Conservation (phyloP, 2,329 filamentous ascomycete species). For the Trichoderma koningii region DNA sequence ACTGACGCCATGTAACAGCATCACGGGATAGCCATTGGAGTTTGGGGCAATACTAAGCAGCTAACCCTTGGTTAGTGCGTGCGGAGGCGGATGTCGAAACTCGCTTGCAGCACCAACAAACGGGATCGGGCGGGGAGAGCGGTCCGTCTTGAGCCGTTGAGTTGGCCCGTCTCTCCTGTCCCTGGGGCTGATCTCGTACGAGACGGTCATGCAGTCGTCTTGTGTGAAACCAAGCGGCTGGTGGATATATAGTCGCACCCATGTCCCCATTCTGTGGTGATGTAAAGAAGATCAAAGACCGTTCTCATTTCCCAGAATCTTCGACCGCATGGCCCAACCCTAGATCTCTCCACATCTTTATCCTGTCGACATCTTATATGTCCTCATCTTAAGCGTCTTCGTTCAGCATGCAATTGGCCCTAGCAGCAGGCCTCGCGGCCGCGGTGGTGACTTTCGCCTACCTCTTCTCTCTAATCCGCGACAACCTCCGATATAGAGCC, state of each 20-base stretch:
- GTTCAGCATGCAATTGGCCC: slow-evolving; percentile 14
- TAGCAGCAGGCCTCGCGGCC: slow-evolving; percentile 2
- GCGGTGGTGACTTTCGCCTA: slow-evolving; percentile 26
- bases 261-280: slow-evolving; percentile 1
- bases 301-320: background rate
- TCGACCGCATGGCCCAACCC: background rate
- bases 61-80: slow-evolving; percentile 4
- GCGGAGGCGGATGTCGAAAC: slow-evolving; percentile 4
- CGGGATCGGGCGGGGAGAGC: slow-evolving; percentile 11
- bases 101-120: background rate
- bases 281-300: background rate
- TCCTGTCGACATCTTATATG: background rate
- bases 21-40: slow-evolving; percentile 1
- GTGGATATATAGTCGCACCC: slow-evolving; percentile 9
- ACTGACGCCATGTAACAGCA: slow-evolving; percentile 6
- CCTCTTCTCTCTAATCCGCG: slow-evolving; percentile 25
- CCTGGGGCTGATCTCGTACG: background rate
- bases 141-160: background rate
- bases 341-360: background rate
- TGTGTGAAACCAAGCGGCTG: background rate
- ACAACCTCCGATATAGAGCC: slow-evolving; percentile 21
- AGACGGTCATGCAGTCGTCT: too few relatives aligned
- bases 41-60: background rate
- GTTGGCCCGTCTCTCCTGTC: slow-evolving; percentile 24
- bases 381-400: background rate